These are phyloP conservation scores for Ceriops tagal DNA, from an alignment of 345 rosid species.

Conservation along the genomic window DNA sequence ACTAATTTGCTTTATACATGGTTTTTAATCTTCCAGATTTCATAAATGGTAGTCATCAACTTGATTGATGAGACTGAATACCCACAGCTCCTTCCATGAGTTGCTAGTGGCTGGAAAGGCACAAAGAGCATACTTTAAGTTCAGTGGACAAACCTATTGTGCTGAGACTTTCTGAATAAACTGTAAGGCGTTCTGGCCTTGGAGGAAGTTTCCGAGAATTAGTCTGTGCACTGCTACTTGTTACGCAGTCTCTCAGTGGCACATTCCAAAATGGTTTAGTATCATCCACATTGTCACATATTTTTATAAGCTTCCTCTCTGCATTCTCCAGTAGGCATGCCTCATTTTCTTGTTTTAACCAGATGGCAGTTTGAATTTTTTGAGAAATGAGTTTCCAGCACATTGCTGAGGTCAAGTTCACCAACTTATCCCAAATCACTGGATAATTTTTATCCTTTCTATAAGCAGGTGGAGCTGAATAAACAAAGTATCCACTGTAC, in stretches of 20 bases:
- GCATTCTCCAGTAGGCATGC: conserved; percentile 57
- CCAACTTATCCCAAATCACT: conserved; percentile 72
- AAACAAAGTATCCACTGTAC: conserved; percentile 79
- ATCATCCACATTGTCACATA: conserved; percentile 57
- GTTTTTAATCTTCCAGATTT: no score
- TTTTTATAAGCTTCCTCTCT: conserved; percentile 50
- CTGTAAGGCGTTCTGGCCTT: conserved; percentile 58
- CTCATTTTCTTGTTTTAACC: conserved; percentile 65
- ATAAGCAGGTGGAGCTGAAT: conserved; percentile 93
- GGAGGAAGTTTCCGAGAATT: conserved; percentile 51
- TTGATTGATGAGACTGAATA: neutral
- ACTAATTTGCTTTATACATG: no score
- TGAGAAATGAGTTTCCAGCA: conserved; percentile 94
- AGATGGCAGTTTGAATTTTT: conserved; percentile 88
- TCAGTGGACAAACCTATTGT: conserved; percentile 43
- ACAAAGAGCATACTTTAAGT: neutral
- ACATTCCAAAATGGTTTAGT: conserved; percentile 71
- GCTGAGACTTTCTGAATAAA: conserved; percentile 56
- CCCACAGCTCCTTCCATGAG: neutral
- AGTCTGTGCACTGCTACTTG: conserved; percentile 27
- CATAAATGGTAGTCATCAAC: neutral
- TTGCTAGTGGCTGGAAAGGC: neutral
- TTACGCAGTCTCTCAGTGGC: conserved; percentile 61
- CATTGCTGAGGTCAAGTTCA: conserved; percentile 68
- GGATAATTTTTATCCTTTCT: conserved; percentile 81